Evolutionary conservation across 176 grass and related monocot genomes (phyloP), one percentile per base, ranked within the genome.

Genomic region (Aegilops tauschii): DNA sequence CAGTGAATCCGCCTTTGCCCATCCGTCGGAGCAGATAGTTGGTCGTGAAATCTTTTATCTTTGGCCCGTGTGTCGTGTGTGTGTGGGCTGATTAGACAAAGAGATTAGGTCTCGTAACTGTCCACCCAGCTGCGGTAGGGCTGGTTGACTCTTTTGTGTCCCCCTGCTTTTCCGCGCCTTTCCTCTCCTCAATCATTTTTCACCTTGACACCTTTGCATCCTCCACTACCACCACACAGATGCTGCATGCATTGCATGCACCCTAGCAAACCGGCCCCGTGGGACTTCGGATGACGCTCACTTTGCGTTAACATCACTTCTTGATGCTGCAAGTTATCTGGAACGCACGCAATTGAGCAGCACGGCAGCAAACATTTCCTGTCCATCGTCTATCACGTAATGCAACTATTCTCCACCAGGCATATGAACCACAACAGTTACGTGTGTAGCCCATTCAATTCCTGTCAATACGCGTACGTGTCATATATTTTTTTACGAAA

Each of bases 241-340:
- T 89, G 65, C 82, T 91, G 61, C 59, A 69, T 35, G 66, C 65
- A 29, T 58, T 54, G 64, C 64, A 72, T 75, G 72, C 70, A 14
- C 25, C 21, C 70, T 23, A 21, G 44, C 69, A 5, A 11, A 10
- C 45, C 11, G 12, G 70, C 77, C 81, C 77, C 82, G 78, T 91
- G 80, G 82, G 77, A 12, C 82, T 91, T 85, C 65, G 77, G 35
- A 31, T 61, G 7, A 31, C 78, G 2, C 28, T 69, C 77, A 21
- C 90, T 91, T 91, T 91, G 86, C 90, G 49, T 88, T 82, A 59
- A 45, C 40, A 82, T 88, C 82, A 92, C 86, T 88, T 92, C 86
- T 78, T 69, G 65, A 47, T 10, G 23, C 64, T 14, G 23, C 64
- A 61, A 36, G 40, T 91, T 82, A 30, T 88, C 81, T 85, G 82